Conservation (phyloP, 1,139 yeast genomes). For the Candida freyschussii region DNA sequence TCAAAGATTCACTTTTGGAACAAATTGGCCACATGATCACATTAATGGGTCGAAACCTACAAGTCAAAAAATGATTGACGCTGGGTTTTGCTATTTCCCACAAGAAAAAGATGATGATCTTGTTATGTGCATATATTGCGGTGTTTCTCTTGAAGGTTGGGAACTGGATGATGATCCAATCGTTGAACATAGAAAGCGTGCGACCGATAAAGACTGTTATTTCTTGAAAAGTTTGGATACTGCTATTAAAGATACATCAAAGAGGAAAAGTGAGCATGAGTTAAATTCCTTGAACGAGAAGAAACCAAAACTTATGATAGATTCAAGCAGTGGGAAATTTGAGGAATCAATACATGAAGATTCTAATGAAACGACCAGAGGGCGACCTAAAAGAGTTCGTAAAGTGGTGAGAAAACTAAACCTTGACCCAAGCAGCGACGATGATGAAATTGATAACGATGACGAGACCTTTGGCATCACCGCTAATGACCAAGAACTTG, state of each 20-base stretch:
- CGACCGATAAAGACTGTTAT: conserved; percentile 44
- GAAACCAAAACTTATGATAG: conserved; percentile 6
- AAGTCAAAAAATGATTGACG: conserved; percentile 38
- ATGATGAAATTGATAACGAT: conserved; percentile 1
- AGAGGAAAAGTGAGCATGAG: conserved; percentile 38
- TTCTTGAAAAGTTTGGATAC: conserved; percentile 36
- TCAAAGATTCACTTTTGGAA: conserved; percentile 48
- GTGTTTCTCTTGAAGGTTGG: conserved; percentile 67
- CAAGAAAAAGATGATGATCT: conserved; percentile 47
- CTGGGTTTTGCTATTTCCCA: conserved; percentile 53
- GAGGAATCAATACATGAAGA: not conserved
- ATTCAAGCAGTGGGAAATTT: too few species aligned
- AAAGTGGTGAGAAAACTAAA: conserved; percentile 10
- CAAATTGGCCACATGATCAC: conserved; percentile 51
- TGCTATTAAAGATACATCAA: conserved; percentile 29
- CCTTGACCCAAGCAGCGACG: conserved; percentile 5
- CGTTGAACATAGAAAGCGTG: conserved; percentile 44
- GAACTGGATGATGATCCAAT: conserved; percentile 61
- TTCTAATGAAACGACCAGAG: not conserved
- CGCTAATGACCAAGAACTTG: conserved; percentile 18
- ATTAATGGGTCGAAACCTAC: conserved; percentile 39
- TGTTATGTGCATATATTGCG: conserved; percentile 72
- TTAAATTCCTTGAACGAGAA: conserved; percentile 42
- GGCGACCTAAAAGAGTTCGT: conserved; percentile 7
- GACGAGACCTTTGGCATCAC: conserved; percentile 24